Evolutionary conservation across 306 rosid genomes (phyloP).

Genomic region (Neltuma alba): DNA sequence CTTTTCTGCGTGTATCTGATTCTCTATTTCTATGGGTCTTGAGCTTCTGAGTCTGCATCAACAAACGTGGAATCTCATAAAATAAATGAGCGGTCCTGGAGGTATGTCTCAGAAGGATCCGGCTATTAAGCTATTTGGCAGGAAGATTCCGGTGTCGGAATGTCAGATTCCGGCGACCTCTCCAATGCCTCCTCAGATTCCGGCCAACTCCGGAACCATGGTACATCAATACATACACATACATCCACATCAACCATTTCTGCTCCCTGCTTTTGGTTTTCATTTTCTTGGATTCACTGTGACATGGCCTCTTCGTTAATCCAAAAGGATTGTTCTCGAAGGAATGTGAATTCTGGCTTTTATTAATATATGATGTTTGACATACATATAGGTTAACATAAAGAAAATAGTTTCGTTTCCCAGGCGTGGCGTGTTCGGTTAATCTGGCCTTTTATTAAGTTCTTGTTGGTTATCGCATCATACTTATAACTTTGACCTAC

Average conservation of each 20-base stretch:
- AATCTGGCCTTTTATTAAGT: neutral
- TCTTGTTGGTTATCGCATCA: slow-evolving; percentile 15
- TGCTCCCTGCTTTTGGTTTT: slow-evolving; percentile 3
- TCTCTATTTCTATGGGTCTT: slow-evolving; percentile 38
- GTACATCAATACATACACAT: slow-evolving; percentile 26
- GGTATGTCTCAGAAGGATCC: slow-evolving; percentile 49
- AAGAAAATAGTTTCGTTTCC: neutral
- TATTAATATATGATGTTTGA: neutral
- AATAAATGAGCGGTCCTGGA: neutral
- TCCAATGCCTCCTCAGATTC: neutral
- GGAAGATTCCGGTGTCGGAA: slow-evolving; percentile 60
- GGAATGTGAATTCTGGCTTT: slow-evolving; percentile 34
- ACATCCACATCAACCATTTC: neutral
- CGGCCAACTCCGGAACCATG: slow-evolving; percentile 41
- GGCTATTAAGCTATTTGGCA: slow-evolving; percentile 69
- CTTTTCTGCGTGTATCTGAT: neutral
- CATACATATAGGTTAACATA: neutral
- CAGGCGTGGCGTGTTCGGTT: neutral
- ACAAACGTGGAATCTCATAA: slow-evolving; percentile 12
- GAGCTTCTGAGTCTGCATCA: slow-evolving; percentile 32
- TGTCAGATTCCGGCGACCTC: slow-evolving; percentile 46
- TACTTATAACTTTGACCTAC: slow-evolving; percentile 12
- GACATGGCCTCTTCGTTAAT: neutral
- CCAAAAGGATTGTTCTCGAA: slow-evolving; percentile 7
- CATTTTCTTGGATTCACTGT: neutral